Percentiles rank a stretch among this genome's conserved stretches.
phyloP scores from a whole-genome alignment of 2,329 filamentous ascomycete genomes.

The Microdochium bolleyi region DNA sequence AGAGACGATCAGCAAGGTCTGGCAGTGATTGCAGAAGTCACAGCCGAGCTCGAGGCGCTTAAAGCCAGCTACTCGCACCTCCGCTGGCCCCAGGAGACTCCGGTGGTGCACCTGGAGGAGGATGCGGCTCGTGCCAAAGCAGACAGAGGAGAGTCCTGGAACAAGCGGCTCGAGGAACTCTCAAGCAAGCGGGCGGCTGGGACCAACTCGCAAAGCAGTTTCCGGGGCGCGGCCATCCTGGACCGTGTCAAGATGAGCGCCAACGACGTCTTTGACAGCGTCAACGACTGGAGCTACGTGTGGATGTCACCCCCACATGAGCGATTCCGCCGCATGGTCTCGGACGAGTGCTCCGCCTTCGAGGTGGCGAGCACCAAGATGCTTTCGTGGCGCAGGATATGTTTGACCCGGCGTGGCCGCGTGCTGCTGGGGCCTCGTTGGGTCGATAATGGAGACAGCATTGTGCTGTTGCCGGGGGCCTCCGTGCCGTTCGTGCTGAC shows the following conservation, averaged over 20 bases:
- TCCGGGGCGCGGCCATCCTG: background rate
- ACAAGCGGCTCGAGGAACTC: background rate
- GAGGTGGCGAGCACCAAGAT: background rate
- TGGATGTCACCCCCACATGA: background rate
- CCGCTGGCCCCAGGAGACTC: background rate
- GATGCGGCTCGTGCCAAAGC: background rate
- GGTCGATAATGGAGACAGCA: background rate
- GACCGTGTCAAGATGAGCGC: background rate
- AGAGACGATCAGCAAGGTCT: background rate
- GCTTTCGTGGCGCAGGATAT: background rate
- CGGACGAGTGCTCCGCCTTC: background rate
- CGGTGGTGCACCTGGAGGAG: background rate
- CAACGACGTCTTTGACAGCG: background rate
- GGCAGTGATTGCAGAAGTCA: background rate
- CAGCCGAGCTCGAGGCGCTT: background rate
- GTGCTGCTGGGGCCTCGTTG: background rate
- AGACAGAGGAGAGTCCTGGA: background rate
- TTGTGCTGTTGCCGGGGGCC: background rate
- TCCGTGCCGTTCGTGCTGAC: background rate
- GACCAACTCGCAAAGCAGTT: background rate
- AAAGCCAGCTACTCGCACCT: background rate
- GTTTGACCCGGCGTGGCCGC: background rate
- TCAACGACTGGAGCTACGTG: background rate
- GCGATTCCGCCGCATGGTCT: background rate
- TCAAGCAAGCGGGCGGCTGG: background rate